Base-by-base conservation (phyloP, 345 rosid species). In the Isatis tinctoria region DNA sequence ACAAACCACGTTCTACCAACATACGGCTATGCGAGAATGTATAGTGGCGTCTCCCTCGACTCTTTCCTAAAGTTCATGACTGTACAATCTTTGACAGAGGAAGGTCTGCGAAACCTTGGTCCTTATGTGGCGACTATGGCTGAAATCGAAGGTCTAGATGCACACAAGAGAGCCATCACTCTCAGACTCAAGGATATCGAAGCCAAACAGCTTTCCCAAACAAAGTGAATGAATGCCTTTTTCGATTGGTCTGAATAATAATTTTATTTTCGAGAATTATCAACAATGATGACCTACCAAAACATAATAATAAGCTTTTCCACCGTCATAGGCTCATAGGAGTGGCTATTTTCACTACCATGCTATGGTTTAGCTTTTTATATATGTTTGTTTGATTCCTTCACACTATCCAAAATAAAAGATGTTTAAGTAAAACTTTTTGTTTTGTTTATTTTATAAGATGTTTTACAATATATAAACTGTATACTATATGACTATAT, bases 1-100 rank as follows among this genome's bases (percentile, higher is more conserved):
- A 94, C 95, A 73, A 91, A 93, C 79, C 94, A 87, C 33, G 96
- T 90, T 69, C 90, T 90, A 72, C 99, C 96, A 5, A 92, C 97
- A 0, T 95, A 95, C 40, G 97, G 97, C 4, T 92, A 90, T 76
- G 97, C 97, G 7, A 83, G 93, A 54, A 90, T 95, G 97, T 92
- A 88, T 26, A 87, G 99, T 2, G 97, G 99, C 11, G 86, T 95
- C 60, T 92, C 97, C 4, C 86, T 94, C 0, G 96, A 90, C 68
- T 93, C 97, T 8, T 95, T 95, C 84, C 77, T 88, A 17, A 92
- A 95, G 78, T 87, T 84, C 84, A 90, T 92, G 81, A 95, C 99
- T 1, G 82, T 95, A 14, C 97, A 95, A 60, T 86, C 93, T 7
- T 63, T 89, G 81, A 88, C 96, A 6, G 90, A 87, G 73, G 99